Evolutionary conservation across 2,329 filamentous ascomycete genomes (phyloP).

Genomic region (Botrytis porri): DNA sequence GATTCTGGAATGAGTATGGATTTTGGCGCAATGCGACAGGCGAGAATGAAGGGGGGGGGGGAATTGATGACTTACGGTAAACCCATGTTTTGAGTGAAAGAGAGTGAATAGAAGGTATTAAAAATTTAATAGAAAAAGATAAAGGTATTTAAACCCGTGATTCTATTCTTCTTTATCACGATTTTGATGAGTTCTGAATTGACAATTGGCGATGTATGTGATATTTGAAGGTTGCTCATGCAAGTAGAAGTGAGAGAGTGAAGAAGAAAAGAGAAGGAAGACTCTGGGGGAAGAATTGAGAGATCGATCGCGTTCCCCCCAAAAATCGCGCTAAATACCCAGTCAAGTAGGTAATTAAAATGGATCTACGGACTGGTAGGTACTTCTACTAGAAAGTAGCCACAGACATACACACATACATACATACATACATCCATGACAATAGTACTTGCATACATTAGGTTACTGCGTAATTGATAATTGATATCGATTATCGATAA

Average conservation of each 20-base stretch:
- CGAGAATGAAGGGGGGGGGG: conserved; percentile 20
- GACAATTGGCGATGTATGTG: background rate
- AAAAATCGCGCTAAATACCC: conserved; percentile 11
- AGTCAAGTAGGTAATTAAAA: background rate
- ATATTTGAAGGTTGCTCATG: background rate
- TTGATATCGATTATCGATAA: conserved; percentile 6
- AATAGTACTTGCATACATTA: conserved; percentile 1
- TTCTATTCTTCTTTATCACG: conserved; percentile 20
- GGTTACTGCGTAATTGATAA: background rate
- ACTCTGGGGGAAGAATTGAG: background rate
- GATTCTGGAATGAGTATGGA: conserved; percentile 24
- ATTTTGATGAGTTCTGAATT: conserved; percentile 23
- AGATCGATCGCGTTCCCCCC: background rate
- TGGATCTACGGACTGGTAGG: no score
- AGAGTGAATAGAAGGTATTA: background rate
- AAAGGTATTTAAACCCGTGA: conserved; percentile 25
- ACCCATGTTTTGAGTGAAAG: conserved; percentile 33
- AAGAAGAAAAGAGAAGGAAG: background rate
- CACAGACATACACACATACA: no score
- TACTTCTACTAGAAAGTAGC: background rate
- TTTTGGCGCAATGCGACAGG: conserved; percentile 18
- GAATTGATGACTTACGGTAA: conserved; percentile 35
- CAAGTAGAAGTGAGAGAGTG: background rate
- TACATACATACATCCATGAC: no score
- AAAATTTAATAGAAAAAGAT: background rate